Base-by-base conservation (phyloP, 495 filamentous ascomycete species). In the Cercophora scortea region DNA sequence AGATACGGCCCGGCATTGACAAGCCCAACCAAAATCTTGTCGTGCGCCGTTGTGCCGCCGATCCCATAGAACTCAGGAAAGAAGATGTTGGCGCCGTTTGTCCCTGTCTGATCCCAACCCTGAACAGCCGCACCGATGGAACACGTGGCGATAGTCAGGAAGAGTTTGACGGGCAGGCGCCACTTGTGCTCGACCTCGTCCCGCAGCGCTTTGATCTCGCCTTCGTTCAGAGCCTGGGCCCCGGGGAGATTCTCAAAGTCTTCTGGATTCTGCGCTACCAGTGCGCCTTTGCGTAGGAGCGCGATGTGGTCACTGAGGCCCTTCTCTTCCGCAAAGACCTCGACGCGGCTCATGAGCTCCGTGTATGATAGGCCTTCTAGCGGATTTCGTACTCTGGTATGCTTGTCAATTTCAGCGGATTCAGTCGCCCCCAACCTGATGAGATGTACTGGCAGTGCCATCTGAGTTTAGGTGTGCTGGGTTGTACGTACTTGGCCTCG, bases 51-150 rank as follows among this genome's bases (percentile, higher is more conserved):
- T 33, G 74, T 64, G 13, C 60, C 53, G 4, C 59, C 70, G 43
- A 80, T 82, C 6, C 54, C 73, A 50, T 62, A 76, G 54, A 33
- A 56, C 0, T 58, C 48, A 6, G 79, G 80, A 65, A 88, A 89
- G 48, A 77, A 79, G 55, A 90, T 71, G 53, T 83, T 89, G 32
- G 86, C 87, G 44, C 86, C 87, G 59, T 89, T 90, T 3, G 79
- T 80, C n/a, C 86, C 82, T 42, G 81, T 84, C 63, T 86, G 83
- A 59, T 86, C 82, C 82, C 83, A 87, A 32, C 84, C 84, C 60
- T 89, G 85, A 32, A 87, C 81, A 12, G 85, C 85, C 13, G 87
- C 87, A n/a, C 80, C 85, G 47, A 90, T 80, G 16, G 85, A 87
- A 63, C 83, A 85, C 34, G 84, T 76, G 17, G 77, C 63, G 55